phyloP scores from a whole-genome alignment of 2,329 filamentous ascomycete genomes.

The Apiospora malaysiana region DNA sequence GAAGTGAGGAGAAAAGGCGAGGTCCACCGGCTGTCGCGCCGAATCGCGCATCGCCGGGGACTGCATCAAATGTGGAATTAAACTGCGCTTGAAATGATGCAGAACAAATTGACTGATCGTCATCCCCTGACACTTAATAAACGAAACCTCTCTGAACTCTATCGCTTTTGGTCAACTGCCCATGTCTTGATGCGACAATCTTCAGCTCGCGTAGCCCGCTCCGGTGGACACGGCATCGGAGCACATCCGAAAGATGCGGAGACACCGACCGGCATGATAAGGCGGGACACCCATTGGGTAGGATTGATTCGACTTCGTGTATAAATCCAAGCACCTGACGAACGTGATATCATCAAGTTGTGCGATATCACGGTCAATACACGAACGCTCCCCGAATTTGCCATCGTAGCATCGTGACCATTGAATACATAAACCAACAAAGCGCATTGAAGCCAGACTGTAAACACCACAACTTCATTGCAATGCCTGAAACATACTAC shows the following conservation, averaged over 20 bases:
- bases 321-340: no score
- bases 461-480: not conserved
- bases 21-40: no score
- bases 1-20: not conserved
- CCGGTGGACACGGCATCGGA: not conserved
- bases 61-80: not conserved
- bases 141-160: not conserved
- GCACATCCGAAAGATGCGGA: conserved; percentile 1
- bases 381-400: no score
- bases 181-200: not conserved
- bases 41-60: not conserved
- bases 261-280: no score
- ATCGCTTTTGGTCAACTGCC: not conserved
- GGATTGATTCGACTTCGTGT: no score
- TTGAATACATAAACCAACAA: no score
- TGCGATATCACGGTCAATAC: no score
- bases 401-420: not conserved
- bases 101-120: not conserved
- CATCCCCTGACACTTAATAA: not conserved
- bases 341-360: no score
- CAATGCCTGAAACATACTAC: conserved; percentile 37
- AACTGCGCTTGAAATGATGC: no score
- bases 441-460: no score
- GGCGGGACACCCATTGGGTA: no score
- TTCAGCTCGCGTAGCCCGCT: not conserved